Conservation (phyloP, 2,329 filamentous ascomycete species). For the Arthrobotrys entomopaga region DNA sequence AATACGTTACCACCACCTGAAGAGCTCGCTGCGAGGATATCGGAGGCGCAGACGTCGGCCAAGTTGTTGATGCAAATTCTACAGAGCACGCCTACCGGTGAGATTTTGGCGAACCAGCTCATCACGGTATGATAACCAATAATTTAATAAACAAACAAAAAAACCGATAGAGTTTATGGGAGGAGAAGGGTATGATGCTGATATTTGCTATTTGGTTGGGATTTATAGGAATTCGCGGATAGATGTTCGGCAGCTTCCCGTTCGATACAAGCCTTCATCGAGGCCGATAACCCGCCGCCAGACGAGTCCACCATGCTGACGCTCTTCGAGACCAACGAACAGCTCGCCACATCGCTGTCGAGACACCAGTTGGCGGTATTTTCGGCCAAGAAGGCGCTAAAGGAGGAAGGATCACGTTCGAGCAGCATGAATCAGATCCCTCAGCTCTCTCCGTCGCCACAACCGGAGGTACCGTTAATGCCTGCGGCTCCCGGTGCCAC, state of each 20-base stretch:
- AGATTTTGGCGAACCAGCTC: constrained; percentile 84
- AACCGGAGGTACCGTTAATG: constrained; percentile 29
- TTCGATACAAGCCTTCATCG: constrained; percentile 87
- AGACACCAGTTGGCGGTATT: constrained; percentile 81
- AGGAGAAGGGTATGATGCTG: neutral
- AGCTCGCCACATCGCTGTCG: constrained; percentile 81
- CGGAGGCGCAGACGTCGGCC: constrained; percentile 89
- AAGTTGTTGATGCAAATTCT: constrained; percentile 92
- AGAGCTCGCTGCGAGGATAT: constrained; percentile 83
- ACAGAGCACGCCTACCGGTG: constrained; percentile 80
- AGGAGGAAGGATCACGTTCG: constrained; percentile 35
- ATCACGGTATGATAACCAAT: constrained; percentile 67
- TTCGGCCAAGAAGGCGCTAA: constrained; percentile 43
- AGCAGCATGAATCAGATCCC: constrained; percentile 36
- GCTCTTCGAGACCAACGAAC: constrained; percentile 93
- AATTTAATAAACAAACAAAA: too few relatives aligned
- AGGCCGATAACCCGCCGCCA: constrained; percentile 75
- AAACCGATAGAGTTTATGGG: too few relatives aligned
- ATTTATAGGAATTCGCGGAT: constrained; percentile 77
- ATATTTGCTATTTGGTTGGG: neutral
- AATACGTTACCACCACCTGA: constrained; percentile 70
- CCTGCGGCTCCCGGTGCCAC: constrained; percentile 11
- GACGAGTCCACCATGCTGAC: constrained; percentile 95
- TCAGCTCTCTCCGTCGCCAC: constrained; percentile 40
- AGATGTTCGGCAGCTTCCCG: constrained; percentile 83